Evolutionary conservation across 2,329 filamentous ascomycete genomes (phyloP).

Genomic region (Leptoxyphium fumago): DNA sequence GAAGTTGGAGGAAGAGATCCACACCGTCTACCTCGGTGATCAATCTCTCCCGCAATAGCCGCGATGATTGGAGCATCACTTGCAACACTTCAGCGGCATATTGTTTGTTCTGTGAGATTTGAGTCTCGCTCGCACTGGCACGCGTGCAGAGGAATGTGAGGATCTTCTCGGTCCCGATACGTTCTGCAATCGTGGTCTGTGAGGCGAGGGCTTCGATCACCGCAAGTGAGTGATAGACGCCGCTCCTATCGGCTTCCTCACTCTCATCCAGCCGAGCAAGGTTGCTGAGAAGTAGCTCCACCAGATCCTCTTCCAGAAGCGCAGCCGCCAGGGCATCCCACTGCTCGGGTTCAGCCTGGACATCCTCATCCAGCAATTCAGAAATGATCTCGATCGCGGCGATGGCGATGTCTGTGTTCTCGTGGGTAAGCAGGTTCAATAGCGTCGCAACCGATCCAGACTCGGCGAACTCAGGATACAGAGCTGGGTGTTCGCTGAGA

Average conservation of each 20-base stretch:
- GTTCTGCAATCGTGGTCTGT: conserved; percentile 50
- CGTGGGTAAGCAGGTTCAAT: conserved; percentile 73
- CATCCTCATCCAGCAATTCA: conserved; percentile 88
- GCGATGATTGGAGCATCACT: conserved; percentile 67
- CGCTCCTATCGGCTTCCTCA: conserved; percentile 57
- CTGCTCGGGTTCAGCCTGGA: conserved; percentile 62
- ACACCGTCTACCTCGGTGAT: conserved; percentile 46
- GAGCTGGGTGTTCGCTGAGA: conserved; percentile 68
- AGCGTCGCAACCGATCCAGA: conserved; percentile 59
- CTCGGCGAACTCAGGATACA: conserved; percentile 68
- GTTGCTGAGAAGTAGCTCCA: conserved; percentile 63
- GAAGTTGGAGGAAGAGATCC: conserved; percentile 66
- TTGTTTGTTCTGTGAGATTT: conserved; percentile 79
- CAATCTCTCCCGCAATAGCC: conserved; percentile 49
- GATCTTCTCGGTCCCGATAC: conserved; percentile 56
- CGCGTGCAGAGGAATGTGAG: conserved; percentile 65
- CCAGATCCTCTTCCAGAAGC: conserved; percentile 49
- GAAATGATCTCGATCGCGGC: conserved; percentile 76
- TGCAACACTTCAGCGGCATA: conserved; percentile 86
- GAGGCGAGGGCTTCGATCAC: conserved; percentile 80
- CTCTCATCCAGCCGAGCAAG: conserved; percentile 65
- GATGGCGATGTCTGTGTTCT: conserved; percentile 95
- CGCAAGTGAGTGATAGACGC: conserved; percentile 70
- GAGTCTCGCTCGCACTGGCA: conserved; percentile 52
- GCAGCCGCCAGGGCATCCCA: conserved; percentile 62